phyloP scores from a whole-genome alignment of 208 protist species.

The Crithidia mellificae region DNA sequence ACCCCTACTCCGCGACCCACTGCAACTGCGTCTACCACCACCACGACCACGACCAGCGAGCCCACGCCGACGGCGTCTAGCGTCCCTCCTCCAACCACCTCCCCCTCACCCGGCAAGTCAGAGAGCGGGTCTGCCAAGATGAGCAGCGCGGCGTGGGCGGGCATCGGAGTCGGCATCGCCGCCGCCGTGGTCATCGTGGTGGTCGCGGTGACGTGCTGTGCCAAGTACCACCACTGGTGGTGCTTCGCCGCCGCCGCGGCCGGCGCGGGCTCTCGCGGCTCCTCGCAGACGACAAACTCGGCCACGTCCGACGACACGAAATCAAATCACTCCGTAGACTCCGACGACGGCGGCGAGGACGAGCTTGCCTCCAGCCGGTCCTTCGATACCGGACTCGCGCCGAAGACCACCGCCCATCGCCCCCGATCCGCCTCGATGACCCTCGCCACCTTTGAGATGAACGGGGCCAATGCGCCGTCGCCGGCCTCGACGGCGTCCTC shows the following conservation, averaged over 20 bases:
- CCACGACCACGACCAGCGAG: background rate
- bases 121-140: background rate
- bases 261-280: background rate
- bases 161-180: constrained; percentile 16
- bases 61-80: background rate
- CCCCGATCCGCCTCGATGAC: background rate
- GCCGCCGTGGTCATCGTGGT: constrained; percentile 13
- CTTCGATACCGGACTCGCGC: background rate
- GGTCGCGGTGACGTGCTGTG: constrained; percentile 2
- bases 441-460: constrained; percentile 2
- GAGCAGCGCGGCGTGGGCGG: constrained; percentile 8
- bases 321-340: constrained; percentile 7
- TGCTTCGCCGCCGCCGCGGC: constrained; percentile 9
- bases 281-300: background rate
- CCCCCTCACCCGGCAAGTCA: background rate
- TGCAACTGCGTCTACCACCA: constrained; percentile 7
- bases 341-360: background rate
- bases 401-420: background rate
- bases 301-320: background rate
- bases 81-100: background rate
- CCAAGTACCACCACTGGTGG: constrained; percentile 2
- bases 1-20: background rate
- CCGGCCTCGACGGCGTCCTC: background rate
- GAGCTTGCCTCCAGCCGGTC: background rate
- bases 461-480: background rate